These are phyloP conservation scores for Tieghemostelium lacteum DNA, from an alignment of 78 protist genomes.

Conservation along the genomic window DNA sequence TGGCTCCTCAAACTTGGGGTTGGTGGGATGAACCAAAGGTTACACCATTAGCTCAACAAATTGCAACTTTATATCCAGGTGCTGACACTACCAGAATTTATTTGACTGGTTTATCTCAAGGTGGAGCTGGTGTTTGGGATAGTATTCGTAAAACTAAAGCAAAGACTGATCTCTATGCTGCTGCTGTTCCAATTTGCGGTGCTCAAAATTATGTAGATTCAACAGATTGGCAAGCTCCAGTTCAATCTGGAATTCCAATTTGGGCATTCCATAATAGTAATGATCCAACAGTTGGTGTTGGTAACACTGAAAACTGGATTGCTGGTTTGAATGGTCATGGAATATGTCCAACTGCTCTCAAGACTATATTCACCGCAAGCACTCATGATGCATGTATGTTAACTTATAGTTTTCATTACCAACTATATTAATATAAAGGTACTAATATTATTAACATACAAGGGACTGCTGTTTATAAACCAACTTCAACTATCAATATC, in stretches of 20 bases:
- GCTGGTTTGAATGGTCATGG: neutral
- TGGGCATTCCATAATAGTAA: neutral
- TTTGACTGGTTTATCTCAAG: constrained; percentile 1
- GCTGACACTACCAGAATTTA: constrained; percentile 4
- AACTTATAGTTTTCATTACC: too few species aligned
- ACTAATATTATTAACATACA: too few species aligned
- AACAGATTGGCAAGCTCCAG: neutral
- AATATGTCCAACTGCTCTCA: neutral
- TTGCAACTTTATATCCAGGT: constrained; percentile 13
- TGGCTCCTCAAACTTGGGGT: constrained; percentile 11
- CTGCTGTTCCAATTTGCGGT: neutral
- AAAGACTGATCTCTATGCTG: neutral
- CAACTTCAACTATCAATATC: too few species aligned
- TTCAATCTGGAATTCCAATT: neutral
- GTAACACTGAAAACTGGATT: neutral
- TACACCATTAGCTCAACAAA: constrained; percentile 2
- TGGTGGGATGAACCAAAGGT: constrained; percentile 17
- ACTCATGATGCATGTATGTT: neutral
- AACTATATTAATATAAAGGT: neutral
- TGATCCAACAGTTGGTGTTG: neutral
- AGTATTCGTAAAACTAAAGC: neutral
- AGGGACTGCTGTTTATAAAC: neutral
- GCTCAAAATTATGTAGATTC: neutral
- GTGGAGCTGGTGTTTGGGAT: constrained; percentile 4
- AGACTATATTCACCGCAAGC: neutral